phyloP scores from a whole-genome alignment of 2,329 filamentous ascomycete species.

The Lojkania enalia region DNA sequence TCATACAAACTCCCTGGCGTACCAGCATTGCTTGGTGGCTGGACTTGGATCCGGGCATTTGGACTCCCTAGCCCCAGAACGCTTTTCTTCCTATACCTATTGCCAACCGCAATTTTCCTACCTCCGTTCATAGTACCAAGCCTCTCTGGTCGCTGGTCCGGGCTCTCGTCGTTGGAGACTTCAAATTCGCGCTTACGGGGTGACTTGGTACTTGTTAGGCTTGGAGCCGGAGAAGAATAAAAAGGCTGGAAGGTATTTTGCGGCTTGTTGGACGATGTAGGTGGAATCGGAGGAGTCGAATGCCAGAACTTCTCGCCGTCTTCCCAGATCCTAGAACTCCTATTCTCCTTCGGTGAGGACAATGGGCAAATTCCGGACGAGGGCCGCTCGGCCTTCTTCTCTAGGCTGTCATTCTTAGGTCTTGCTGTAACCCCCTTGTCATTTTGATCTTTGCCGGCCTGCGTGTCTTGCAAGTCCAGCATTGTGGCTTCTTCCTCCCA shows the following conservation, averaged over 20 bases:
- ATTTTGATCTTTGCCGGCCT: background rate
- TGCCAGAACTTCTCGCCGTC: constrained; percentile 37
- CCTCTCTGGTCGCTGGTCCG: constrained; percentile 2
- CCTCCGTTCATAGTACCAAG: background rate
- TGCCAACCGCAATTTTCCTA: constrained; percentile 4
- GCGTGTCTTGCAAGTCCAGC: constrained; percentile 15
- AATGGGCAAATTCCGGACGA: background rate
- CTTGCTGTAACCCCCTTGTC: background rate
- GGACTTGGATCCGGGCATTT: constrained; percentile 30
- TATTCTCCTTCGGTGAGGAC: background rate
- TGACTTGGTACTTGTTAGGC: background rate
- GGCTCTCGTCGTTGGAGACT: constrained; percentile 23
- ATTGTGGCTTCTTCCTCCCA: constrained; percentile 29
- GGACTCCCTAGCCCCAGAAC: constrained; percentile 14
- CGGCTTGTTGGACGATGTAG: constrained; percentile 20
- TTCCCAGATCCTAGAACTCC: constrained; percentile 35
- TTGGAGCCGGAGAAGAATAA: constrained; percentile 16
- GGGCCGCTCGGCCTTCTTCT: no score
- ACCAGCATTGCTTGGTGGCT: constrained; percentile 19
- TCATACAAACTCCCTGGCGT: constrained; percentile 42
- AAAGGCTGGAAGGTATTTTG: constrained; percentile 15
- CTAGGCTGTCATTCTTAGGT: background rate
- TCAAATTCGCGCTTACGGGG: constrained; percentile 24
- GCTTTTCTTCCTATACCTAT: constrained; percentile 22
- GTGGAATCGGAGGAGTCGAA: constrained; percentile 19